Conservation (phyloP, 352 stramenopile genomes). For the Phytopythium boreale region DNA sequence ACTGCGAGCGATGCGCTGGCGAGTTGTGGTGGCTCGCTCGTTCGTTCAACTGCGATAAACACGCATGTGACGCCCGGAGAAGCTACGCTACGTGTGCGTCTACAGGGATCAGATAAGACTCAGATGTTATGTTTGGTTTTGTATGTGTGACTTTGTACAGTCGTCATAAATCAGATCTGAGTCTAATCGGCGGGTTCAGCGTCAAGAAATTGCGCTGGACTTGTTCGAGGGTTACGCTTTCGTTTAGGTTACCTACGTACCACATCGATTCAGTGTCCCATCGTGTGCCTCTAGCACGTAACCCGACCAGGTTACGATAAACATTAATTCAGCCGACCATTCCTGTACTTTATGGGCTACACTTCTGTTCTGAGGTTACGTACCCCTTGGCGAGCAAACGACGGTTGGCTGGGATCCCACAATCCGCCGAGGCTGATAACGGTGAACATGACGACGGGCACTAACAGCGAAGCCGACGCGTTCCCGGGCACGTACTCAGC, state of each 20-base stretch:
- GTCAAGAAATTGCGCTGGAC: not conserved
- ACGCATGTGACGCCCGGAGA: not conserved
- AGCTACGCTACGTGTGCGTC: not conserved
- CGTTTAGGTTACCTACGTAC: no score
- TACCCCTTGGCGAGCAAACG: no score
- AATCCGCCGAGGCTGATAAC: not conserved
- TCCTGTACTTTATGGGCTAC: no score
- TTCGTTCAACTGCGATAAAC: not conserved
- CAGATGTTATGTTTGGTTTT: not conserved
- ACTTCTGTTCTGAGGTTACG: no score
- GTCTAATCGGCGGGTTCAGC: not conserved
- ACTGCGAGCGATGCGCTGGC: not conserved
- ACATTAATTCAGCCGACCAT: no score
- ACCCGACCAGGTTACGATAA: no score
- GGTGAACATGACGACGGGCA: not conserved
- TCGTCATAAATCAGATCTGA: not conserved
- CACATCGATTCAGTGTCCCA: no score
- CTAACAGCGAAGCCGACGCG: not conserved
- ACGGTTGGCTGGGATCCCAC: not conserved
- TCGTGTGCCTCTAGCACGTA: no score
- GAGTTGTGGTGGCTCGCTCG: no score
- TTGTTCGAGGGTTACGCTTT: not conserved
- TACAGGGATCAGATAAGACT: not conserved
- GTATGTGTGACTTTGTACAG: not conserved
- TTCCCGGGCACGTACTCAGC: conserved; percentile 44